phyloP scores from a whole-genome alignment of 805 yeast genomes.

The Dipodascus albidus region DNA sequence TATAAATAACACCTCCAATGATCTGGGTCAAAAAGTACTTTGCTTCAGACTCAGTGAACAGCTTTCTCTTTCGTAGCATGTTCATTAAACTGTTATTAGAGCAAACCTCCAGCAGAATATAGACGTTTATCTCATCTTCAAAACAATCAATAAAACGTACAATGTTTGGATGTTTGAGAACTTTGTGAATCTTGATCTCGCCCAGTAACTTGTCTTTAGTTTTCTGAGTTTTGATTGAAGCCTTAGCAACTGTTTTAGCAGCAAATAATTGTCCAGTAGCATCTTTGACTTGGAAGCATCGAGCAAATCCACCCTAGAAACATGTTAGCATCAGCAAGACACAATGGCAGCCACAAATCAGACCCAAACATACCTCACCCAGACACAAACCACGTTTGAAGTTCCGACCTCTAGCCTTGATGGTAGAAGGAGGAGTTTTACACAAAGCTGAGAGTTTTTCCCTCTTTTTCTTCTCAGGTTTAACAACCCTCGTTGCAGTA shows the following conservation, averaged over 20 bases:
- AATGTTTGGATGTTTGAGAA: constrained; percentile 77
- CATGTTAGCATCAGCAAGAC: background rate
- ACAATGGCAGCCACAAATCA: constrained; percentile 3
- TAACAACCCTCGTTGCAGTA: background rate
- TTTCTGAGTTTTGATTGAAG: constrained; percentile 82
- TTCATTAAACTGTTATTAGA: constrained; percentile 94
- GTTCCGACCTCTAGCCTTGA: constrained; percentile 81
- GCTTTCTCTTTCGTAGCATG: constrained; percentile 69
- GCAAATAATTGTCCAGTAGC: constrained; percentile 72
- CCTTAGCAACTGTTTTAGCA: constrained; percentile 96
- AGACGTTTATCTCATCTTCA: constrained; percentile 91
- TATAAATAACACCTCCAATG: constrained; percentile 85
- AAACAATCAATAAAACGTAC: constrained; percentile 93
- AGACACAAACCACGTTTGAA: constrained; percentile 82
- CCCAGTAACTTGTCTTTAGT: constrained; percentile 69
- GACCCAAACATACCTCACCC: constrained; percentile 47
- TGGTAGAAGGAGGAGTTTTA: constrained; percentile 92
- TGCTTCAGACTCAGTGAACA: constrained; percentile 85
- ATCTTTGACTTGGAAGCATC: constrained; percentile 95
- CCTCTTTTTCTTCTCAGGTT: constrained; percentile 44
- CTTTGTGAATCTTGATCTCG: constrained; percentile 90
- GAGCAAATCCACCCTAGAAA: constrained; percentile 80
- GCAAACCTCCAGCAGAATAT: constrained; percentile 87
- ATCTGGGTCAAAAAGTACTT: constrained; percentile 84
- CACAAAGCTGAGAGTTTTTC: constrained; percentile 86